Evolutionary conservation across 371 early-diverging fungal genomes (phyloP).

Genomic region (Mortierella sp.): DNA sequence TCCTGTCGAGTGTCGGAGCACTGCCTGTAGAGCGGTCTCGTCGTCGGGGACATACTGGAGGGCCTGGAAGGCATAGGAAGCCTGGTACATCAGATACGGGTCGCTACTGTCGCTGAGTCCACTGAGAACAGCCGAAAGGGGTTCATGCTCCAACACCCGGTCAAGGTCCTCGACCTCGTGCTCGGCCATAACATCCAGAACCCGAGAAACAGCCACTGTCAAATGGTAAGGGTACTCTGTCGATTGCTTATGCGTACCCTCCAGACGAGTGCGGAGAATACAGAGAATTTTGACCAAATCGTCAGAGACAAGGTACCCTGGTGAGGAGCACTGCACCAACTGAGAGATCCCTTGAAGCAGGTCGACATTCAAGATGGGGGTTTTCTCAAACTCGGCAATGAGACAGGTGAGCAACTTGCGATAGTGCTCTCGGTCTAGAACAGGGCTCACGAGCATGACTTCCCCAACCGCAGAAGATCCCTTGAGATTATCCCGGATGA

Average conservation of each 20-base stretch:
- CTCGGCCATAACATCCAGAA: conserved; percentile 16
- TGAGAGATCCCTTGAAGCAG: conserved; percentile 8
- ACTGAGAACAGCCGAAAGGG: neutral
- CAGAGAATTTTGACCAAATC: neutral
- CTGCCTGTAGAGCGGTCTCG: neutral
- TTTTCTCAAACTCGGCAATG: neutral
- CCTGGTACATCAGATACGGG: conserved; percentile 13
- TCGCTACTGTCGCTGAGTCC: neutral
- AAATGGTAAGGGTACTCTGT: neutral
- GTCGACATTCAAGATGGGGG: neutral
- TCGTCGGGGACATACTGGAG: conserved; percentile 3
- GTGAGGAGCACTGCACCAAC: neutral
- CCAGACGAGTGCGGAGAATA: neutral
- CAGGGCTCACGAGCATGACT: neutral
- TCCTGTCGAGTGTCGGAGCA: neutral
- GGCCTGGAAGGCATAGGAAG: conserved; percentile 12
- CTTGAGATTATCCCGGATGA: conserved; percentile 8
- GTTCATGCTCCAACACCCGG: neutral
- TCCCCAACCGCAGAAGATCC: neutral
- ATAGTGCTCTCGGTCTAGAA: conserved; percentile 1
- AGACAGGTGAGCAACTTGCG: neutral
- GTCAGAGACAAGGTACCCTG: neutral
- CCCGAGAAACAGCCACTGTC: neutral
- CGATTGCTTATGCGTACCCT: conserved; percentile 1
- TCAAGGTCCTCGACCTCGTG: conserved; percentile 2